These are phyloP conservation scores for Yamagishiella unicocca DNA, from an alignment of 139 green algal genomes.

Conservation along the genomic window DNA sequence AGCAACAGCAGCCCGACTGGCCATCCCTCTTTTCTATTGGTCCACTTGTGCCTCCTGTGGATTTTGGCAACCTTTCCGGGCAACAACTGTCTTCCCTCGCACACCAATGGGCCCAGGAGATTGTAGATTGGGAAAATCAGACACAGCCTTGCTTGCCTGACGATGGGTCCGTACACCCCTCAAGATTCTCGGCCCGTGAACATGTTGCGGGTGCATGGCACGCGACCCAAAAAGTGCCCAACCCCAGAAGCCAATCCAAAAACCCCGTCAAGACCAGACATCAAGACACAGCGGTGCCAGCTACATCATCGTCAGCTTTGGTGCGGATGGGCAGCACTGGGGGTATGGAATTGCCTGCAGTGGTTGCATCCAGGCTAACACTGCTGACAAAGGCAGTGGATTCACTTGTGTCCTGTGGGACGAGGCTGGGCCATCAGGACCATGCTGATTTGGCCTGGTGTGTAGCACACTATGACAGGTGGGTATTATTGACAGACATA, in stretches of 20 bases:
- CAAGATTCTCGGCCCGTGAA: too few relatives aligned
- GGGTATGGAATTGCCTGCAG: not conserved
- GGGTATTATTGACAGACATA: too few relatives aligned
- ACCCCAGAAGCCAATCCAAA: too few relatives aligned
- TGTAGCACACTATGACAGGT: conserved; percentile 42
- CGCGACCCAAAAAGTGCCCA: too few relatives aligned
- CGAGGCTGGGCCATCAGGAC: conserved; percentile 48
- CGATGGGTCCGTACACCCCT: not conserved
- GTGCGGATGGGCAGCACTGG: not conserved
- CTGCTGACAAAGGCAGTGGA: not conserved
- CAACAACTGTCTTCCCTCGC: not conserved
- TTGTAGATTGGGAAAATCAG: not conserved
- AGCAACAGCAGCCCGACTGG: not conserved
- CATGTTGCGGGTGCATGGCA: not conserved
- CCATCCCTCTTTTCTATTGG: not conserved
- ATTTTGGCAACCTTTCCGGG: not conserved
- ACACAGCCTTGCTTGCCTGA: not conserved
- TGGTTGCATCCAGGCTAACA: not conserved
- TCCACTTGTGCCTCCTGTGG: not conserved
- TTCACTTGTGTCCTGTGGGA: not conserved
- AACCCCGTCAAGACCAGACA: too few relatives aligned
- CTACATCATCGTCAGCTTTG: not conserved
- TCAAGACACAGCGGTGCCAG: too few relatives aligned
- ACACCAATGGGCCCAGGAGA: not conserved
- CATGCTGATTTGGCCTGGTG: conserved; percentile 54